Percentiles rank a stretch among this genome's conserved stretches.
Evolutionary conservation across 176 grass and related monocot genomes (phyloP).

Genomic region (Phyllostachys edulis): DNA sequence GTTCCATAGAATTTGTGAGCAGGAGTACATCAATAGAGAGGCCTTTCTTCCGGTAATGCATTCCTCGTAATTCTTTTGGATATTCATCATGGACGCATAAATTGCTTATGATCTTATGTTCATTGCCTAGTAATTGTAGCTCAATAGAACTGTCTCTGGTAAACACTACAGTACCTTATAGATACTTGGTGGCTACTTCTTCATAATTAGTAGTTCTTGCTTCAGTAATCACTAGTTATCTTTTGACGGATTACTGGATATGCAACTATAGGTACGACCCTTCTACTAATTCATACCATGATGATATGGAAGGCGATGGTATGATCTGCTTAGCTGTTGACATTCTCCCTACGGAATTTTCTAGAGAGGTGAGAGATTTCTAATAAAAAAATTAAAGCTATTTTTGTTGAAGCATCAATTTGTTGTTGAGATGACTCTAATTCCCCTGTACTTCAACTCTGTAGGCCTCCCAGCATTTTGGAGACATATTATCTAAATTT

Average conservation of each 20-base stretch:
- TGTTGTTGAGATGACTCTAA: neutral
- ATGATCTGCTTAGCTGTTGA: conserved; percentile 91
- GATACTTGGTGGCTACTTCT: neutral
- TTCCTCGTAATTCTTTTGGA: too few relatives aligned
- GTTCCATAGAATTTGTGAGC: conserved; percentile 91
- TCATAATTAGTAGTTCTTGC: neutral
- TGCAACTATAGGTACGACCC: conserved; percentile 64
- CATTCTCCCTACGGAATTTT: conserved; percentile 94
- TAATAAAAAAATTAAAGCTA: neutral
- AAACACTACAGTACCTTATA: neutral
- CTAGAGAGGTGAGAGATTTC: conserved; percentile 65
- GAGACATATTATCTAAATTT: conserved; percentile 83
- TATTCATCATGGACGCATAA: too few relatives aligned
- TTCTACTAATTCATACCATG: conserved; percentile 72
- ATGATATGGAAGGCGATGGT: conserved; percentile 73
- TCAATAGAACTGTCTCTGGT: too few relatives aligned
- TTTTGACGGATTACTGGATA: conserved; percentile 29
- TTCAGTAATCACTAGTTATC: neutral
- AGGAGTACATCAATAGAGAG: conserved; percentile 86
- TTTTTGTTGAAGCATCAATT: neutral
- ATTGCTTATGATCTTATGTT: too few relatives aligned
- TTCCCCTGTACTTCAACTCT: conserved; percentile 25
- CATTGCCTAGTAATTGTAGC: too few relatives aligned
- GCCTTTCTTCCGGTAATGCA: conserved; percentile 78
- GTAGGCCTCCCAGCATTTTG: conserved; percentile 96